These are phyloP conservation scores for Mycena galopus DNA, from an alignment of 768 basidiomycete genomes.

Conservation along the genomic window DNA sequence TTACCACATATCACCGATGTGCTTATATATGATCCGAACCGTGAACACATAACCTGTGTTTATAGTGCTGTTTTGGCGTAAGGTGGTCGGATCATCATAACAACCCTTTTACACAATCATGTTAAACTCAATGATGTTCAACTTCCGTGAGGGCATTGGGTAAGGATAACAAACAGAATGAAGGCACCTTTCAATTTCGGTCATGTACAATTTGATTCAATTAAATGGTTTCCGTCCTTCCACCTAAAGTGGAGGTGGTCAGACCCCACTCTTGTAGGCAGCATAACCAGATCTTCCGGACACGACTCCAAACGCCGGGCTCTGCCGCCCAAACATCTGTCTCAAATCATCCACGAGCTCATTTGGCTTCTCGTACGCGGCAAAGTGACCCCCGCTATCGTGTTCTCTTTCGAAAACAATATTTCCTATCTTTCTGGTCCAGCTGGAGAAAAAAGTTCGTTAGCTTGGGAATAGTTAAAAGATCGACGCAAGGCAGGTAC, in stretches of 20 bases:
- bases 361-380: constrained; percentile 22
- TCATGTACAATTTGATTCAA: too few species aligned
- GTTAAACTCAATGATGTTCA: too few species aligned
- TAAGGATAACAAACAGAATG: too few species aligned
- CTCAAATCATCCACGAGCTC: constrained; percentile 18
- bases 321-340: constrained; percentile 14
- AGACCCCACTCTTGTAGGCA: background rate
- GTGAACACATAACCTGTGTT: too few species aligned
- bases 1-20: too few species aligned
- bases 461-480: background rate
- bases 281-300: constrained; percentile 15
- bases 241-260: background rate
- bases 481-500: background rate
- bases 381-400: constrained; percentile 18
- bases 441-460: background rate
- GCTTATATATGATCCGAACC: too few species aligned
- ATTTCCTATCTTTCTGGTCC: background rate
- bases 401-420: constrained; percentile 25
- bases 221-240: background rate
- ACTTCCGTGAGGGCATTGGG: too few species aligned
- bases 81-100: too few species aligned
- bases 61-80: too few species aligned
- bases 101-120: too few species aligned
- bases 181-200: too few species aligned
- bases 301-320: constrained; percentile 20